Percentiles rank a stretch among this genome's conserved stretches.
Evolutionary conservation across 345 rosid species (phyloP).

Genomic region (Raphanus sativus): DNA sequence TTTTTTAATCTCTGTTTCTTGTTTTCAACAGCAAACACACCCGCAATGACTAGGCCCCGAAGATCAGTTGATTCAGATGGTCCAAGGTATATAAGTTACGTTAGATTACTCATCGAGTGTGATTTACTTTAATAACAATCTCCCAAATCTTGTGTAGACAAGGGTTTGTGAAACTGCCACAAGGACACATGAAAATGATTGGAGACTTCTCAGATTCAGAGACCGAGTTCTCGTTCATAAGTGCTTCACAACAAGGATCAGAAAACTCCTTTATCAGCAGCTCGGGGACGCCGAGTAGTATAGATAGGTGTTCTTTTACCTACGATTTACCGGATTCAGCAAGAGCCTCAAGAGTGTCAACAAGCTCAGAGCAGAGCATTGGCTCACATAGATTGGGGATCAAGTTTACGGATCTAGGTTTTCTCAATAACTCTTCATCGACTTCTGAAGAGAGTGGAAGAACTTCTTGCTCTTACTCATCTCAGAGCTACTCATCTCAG

Average conservation of each 20-base stretch:
- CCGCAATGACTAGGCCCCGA: background rate
- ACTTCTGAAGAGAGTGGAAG: background rate
- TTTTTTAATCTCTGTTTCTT: background rate
- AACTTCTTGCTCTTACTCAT: background rate
- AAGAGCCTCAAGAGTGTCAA: background rate
- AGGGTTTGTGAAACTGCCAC: background rate
- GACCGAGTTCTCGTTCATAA: background rate
- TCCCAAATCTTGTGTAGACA: background rate
- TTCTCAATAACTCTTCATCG: background rate
- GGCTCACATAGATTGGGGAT: background rate
- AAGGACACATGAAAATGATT: background rate
- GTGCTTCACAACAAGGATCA: background rate
- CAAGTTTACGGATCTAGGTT: background rate
- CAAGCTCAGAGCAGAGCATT: background rate
- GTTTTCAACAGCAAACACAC: background rate
- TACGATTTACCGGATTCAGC: background rate
- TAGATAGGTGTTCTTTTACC: background rate
- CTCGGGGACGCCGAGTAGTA: background rate
- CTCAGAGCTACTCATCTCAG: background rate
- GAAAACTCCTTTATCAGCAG: background rate
- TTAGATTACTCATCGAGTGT: background rate
- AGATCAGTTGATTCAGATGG: constrained; percentile 1
- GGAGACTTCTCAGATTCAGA: background rate
- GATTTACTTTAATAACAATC: background rate
- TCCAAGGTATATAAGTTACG: background rate